Evolutionary conservation across 164 flowering plant species (phyloP).

Genomic region (Echeveria elegans): DNA sequence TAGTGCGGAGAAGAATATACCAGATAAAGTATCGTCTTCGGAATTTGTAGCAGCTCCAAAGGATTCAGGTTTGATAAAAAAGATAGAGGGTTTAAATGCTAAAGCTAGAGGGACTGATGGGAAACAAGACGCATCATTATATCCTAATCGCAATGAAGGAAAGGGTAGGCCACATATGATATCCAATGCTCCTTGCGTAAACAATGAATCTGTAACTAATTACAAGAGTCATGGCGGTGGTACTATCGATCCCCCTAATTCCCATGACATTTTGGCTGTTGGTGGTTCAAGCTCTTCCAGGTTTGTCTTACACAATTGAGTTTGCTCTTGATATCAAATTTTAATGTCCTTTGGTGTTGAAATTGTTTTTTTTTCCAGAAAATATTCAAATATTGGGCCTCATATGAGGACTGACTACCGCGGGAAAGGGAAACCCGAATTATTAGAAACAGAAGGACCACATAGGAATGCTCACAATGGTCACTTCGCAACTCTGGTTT

Average conservation of each 20-base stretch:
- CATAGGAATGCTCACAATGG: constrained; percentile 29
- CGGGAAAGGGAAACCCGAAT: constrained; percentile 38
- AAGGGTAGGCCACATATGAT: constrained; percentile 19
- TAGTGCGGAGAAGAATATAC: constrained; percentile 23
- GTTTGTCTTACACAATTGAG: constrained; percentile 18
- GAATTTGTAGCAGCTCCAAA: constrained; percentile 26
- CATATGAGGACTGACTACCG: constrained; percentile 41
- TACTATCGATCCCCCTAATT: constrained; percentile 14
- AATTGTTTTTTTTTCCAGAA: constrained; percentile 13
- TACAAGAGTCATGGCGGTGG: constrained; percentile 22
- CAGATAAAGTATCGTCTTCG: constrained; percentile 12
- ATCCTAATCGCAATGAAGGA: constrained; percentile 32
- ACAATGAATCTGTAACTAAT: constrained; percentile 13
- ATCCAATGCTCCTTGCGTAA: constrained; percentile 19
- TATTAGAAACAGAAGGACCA: constrained; percentile 58
- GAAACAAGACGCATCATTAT: constrained; percentile 22
- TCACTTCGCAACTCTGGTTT: constrained; percentile 16
- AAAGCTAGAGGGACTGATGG: constrained; percentile 63
- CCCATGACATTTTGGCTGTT: constrained; percentile 17
- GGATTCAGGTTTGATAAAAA: constrained; percentile 52
- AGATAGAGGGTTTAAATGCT: constrained; percentile 72
- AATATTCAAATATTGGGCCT: constrained; percentile 37
- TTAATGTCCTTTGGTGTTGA: not conserved
- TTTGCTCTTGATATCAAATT: constrained; percentile 8
- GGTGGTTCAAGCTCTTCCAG: constrained; percentile 24